Percentiles rank a stretch among this genome's conserved stretches.
These are phyloP conservation scores for Leccinum solheimii DNA, from an alignment of 1,284 basidiomycete genomes.

Conservation along the genomic window DNA sequence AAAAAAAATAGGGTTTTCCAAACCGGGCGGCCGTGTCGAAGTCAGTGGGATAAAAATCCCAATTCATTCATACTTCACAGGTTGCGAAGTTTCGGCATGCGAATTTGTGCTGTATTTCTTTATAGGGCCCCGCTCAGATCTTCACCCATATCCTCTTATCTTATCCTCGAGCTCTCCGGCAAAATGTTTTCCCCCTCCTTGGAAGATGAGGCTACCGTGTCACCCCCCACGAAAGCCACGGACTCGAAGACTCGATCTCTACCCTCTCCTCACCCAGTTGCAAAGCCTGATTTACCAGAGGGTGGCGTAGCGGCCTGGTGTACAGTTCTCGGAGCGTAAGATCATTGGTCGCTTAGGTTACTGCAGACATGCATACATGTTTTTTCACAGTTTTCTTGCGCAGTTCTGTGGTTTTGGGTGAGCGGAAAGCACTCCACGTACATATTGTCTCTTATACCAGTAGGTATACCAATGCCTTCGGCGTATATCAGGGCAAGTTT, in stretches of 20 bases:
- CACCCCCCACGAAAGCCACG: not conserved
- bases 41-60: not conserved
- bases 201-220: not conserved
- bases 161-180: not conserved
- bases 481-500: constrained; percentile 37
- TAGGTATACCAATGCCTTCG: constrained; percentile 30
- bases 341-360: not conserved
- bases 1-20: not conserved
- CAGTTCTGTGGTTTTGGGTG: constrained; percentile 34
- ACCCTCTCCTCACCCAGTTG: not conserved
- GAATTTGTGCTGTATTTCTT: not conserved
- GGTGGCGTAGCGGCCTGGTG: constrained; percentile 33
- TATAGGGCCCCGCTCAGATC: not conserved
- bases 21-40: not conserved
- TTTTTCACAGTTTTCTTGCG: constrained; percentile 25
- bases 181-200: not conserved
- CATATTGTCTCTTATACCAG: not conserved
- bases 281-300: constrained; percentile 17
- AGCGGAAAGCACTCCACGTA: not conserved
- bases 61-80: not conserved
- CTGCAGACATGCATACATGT: not conserved
- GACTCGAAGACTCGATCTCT: not conserved
- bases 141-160: not conserved
- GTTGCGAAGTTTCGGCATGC: not conserved
- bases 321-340: constrained; percentile 32